A percentile compares a stretch with the other conserved stretches of the same genome.
Conservation (phyloP, 2,329 filamentous ascomycete genomes). For the Cadophora malorum region DNA sequence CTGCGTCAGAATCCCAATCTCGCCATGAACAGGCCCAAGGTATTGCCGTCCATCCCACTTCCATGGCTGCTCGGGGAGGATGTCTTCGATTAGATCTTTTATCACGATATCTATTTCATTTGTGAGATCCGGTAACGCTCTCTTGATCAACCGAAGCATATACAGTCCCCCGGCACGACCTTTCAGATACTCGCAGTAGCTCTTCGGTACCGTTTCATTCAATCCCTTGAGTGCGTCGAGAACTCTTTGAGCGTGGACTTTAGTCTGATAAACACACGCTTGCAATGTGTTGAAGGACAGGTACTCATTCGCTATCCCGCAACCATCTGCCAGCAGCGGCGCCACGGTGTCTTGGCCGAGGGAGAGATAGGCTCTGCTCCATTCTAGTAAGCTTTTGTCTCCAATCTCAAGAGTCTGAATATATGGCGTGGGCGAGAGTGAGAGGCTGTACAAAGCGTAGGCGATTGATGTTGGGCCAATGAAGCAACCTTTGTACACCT, state of each 20-base stretch:
- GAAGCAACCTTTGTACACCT: not conserved
- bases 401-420: not conserved
- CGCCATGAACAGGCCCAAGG: not conserved
- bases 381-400: not conserved
- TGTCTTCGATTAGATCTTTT: not conserved
- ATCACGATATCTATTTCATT: not conserved
- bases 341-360: not conserved
- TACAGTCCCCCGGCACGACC: not conserved
- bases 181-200: not conserved
- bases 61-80: not conserved
- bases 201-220: not conserved
- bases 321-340: not conserved
- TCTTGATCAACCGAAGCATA: not conserved
- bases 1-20: not conserved
- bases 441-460: not conserved
- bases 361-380: not conserved
- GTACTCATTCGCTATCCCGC: not conserved
- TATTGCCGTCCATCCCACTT: not conserved
- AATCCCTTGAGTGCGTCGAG: not conserved
- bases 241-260: not conserved
- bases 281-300: not conserved
- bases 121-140: not conserved
- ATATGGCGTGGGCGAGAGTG: not conserved
- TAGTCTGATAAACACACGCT: not conserved
- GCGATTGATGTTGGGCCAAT: not conserved